Evolutionary conservation across 2,329 filamentous ascomycete species (phyloP).

Genomic region (Thermothelomyces thermophilus): DNA sequence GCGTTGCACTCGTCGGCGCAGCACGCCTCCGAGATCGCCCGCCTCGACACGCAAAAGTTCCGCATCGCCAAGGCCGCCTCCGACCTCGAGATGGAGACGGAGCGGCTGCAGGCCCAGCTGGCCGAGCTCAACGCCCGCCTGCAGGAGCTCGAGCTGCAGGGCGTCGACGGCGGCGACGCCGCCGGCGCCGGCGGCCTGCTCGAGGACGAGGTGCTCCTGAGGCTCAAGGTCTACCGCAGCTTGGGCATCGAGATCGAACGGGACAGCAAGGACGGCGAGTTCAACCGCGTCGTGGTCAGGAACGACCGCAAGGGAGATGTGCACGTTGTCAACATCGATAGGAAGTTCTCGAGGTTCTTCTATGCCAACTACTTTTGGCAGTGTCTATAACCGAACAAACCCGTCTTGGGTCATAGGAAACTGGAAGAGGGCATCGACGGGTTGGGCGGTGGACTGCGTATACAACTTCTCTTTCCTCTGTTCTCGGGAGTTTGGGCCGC

Average conservation of each 20-base stretch:
- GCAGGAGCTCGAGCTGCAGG: conserved; percentile 79
- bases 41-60: conserved; percentile 90
- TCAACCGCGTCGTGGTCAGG: conserved; percentile 75
- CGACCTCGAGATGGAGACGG: conserved; percentile 90
- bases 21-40: conserved; percentile 78
- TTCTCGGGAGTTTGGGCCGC: background rate
- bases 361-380: conserved; percentile 97
- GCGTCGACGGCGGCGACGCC: conserved; percentile 61
- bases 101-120: conserved; percentile 74
- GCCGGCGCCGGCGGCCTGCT: conserved; percentile 36
- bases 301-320: conserved; percentile 86
- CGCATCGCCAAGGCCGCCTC: conserved; percentile 84
- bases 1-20: conserved; percentile 67
- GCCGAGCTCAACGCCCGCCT: conserved; percentile 68
- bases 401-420: too few species aligned
- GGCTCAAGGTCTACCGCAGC: conserved; percentile 84
- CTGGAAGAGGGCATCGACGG: too few species aligned
- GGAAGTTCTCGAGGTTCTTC: conserved; percentile 84
- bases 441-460: too few species aligned
- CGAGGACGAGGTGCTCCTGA: conserved; percentile 61
- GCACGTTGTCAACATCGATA: conserved; percentile 88
- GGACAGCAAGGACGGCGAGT: conserved; percentile 68
- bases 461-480: too few species aligned
- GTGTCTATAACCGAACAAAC: conserved; percentile 66
- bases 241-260: conserved; percentile 83